Base-by-base conservation (phyloP, 2,329 filamentous ascomycete species). In the Fusarium continuum region DNA sequence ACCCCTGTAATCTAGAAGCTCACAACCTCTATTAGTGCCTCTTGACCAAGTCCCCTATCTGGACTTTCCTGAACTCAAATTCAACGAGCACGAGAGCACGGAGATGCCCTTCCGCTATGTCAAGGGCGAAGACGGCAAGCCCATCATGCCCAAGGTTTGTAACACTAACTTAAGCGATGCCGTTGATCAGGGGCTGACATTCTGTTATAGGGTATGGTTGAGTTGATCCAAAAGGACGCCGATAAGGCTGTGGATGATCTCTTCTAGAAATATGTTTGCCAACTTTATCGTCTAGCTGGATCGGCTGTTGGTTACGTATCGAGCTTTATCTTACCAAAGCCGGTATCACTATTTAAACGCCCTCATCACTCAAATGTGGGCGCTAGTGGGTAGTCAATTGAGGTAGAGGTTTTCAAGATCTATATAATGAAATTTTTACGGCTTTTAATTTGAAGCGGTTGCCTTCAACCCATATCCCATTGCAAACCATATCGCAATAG, bases 101-200 rank as follows among this genome's bases (percentile, higher is more conserved):
- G 85, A 97, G 76, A 98, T 99, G 95, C 95, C 95, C 1, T 99
- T 99, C 78, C 91, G 95, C 68, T 99, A 99, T 74, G 93, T 99
- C 45, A 89, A 86, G 73, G 88, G 85, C 46, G 79, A 85, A 10
- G 81, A 91, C 53, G 92, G 91, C 38, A 82, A 91, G 67, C 92
- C 93, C 1, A 88, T 97, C 55, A 97, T 99, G 93, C 95, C 95
- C 19, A 84, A 91, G 80, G 93, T 97, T 38, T 46, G 75, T 47
- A 10, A 9, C n/a, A 25, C 6, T 16, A 6, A 19, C 7, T 25
- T 6, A 19, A n/a, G n/a, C 28, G 13, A 13, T 23, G 10, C n/a
- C 26, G 8, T 10, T 10, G 22, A 17, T n/a, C 32, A 56, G 13
- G 32, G 28, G 26, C 70, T 78, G 40, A 77, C 67, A 28, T 10